Base-by-base conservation (phyloP, 306 rosid genomes). In the Cucurbita maxima region DNA sequence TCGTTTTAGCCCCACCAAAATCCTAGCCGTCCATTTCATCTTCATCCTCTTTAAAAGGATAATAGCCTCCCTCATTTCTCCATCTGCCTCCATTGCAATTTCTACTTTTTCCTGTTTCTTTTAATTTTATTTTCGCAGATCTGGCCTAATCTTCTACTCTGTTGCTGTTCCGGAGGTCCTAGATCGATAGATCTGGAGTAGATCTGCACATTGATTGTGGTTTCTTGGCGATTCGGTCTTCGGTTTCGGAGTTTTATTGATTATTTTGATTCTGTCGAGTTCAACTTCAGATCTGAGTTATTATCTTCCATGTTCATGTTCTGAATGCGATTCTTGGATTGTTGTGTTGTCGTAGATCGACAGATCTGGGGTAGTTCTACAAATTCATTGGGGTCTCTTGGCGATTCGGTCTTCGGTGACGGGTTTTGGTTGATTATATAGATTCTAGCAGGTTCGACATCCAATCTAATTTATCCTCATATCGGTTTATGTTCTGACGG, bases 21-120 rank as follows among this genome's bases (percentile, higher is more conserved):
- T 70, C 74, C 5, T 15, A 30, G 20, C 74, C 74, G 58, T 50
- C 16, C 74, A 70, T 68, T 22, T 22, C 22, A 68, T 14, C 55
- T 4, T 0, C 14, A 30, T 57, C 58, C 44, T 16, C 74, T 5
- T 25, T 70, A 70, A 48, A 70, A 50, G 2, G 45, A 50, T 70
- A 70, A 50, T 8, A 4, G 0, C 22, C 45, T 4, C 5, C 2
- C 34, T 22, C 0, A 0, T 3, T 6, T 0, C 0, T 70, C 12
- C 44, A 50, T 30, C 43, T 7, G 25, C 45, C 58, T 48, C 45
- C 45, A 0, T 5, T 8, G 8, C 9, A 13, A 45, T 7, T 13
- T 38, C 40, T 70, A 4, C 0, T 10, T 30, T 15, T 30, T 22
- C 36, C 0, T 12, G 10, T 11, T n/a, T 51, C 6, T 36, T 37